These are phyloP conservation scores for Lachnellula suecica DNA, from an alignment of 2,329 filamentous ascomycete species.

Conservation along the genomic window DNA sequence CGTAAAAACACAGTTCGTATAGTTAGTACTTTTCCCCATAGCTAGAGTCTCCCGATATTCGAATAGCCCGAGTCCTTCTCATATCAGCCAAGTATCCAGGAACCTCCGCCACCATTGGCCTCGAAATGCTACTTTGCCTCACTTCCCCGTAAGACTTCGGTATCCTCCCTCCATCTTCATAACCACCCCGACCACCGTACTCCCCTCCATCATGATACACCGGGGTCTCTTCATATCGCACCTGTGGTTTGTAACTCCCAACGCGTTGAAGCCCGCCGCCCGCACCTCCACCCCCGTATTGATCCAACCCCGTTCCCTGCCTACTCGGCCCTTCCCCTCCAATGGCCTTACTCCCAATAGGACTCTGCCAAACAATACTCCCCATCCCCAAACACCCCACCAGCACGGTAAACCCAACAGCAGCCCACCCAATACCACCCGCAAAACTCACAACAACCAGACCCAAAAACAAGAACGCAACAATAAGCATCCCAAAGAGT, in stretches of 20 bases:
- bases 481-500: constrained; percentile 7
- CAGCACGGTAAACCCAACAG: constrained; percentile 3
- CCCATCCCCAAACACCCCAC: constrained; percentile 5
- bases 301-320: background rate
- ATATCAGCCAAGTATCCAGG: constrained; percentile 10
- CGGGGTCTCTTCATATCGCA: background rate
- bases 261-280: background rate
- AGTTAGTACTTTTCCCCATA: background rate
- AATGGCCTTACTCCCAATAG: constrained; percentile 6
- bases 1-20: no score
- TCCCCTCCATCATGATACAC: background rate
- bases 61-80: constrained; percentile 5
- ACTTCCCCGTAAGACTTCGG: constrained; percentile 2
- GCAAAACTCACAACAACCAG: constrained; percentile 12
- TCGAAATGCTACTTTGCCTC: background rate
- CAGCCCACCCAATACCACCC: constrained; percentile 10
- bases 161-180: background rate
- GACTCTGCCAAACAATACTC: constrained; percentile 11
- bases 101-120: constrained; percentile 3
- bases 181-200: background rate
- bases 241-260: background rate
- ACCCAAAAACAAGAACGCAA: constrained; percentile 15
- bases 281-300: no score
- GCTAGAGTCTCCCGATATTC: background rate
- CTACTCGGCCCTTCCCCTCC: background rate